A percentile compares a stretch with the other conserved stretches of the same genome.
phyloP scores from a whole-genome alignment of 2,329 filamentous ascomycete species.

The Trichoderma citrinoviride region DNA sequence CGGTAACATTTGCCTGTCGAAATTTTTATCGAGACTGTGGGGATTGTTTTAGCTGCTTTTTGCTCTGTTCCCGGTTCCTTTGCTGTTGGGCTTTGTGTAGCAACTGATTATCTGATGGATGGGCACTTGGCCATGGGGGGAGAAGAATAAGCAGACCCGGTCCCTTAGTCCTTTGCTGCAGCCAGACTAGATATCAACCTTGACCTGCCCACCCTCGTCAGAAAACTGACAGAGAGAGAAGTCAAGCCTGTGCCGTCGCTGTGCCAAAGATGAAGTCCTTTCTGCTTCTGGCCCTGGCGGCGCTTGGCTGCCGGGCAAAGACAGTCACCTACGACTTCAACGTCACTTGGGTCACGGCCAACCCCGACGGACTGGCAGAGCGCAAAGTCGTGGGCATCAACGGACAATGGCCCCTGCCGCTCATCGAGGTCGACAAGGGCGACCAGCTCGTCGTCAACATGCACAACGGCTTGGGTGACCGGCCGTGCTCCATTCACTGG shows the following conservation, averaged over 20 bases:
- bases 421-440: conserved; percentile 53
- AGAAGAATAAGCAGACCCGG: not conserved
- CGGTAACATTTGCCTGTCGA: not conserved
- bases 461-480: conserved; percentile 49
- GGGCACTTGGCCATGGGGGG: not conserved
- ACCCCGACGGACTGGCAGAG: conserved; percentile 56
- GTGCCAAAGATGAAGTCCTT: conserved; percentile 9
- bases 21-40: conserved; percentile 12
- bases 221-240: not conserved
- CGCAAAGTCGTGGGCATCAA: conserved; percentile 65
- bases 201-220: not conserved
- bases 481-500: conserved; percentile 52
- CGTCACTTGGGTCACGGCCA: conserved; percentile 58
- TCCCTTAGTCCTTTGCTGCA: not conserved
- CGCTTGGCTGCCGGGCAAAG: conserved; percentile 25
- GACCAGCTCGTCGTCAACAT: conserved; percentile 51
- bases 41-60: not conserved
- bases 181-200: conserved; percentile 3
- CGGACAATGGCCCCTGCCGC: conserved; percentile 61
- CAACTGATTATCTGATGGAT: conserved; percentile 12
- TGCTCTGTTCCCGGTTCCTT: not conserved
- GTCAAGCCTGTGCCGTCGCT: not conserved
- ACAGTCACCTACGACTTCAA: conserved; percentile 58
- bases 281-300: conserved; percentile 3
- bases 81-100: not conserved